phyloP scores from a whole-genome alignment of 2,329 filamentous ascomycete species.

The Amauroascus niger region DNA sequence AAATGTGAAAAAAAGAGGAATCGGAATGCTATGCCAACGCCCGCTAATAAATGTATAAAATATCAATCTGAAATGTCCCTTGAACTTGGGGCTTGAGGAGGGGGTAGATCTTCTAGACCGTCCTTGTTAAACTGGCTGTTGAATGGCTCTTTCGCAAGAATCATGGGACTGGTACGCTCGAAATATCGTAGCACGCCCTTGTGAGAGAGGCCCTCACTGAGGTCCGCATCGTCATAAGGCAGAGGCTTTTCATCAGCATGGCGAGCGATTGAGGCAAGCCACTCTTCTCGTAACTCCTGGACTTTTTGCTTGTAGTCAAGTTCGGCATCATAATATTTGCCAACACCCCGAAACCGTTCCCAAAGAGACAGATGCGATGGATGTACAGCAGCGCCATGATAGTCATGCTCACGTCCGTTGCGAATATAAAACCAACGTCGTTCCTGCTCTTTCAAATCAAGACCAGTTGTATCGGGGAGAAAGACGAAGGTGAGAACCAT shows the following conservation, averaged over 20 bases:
- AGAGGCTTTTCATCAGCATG: slow-evolving; percentile 43
- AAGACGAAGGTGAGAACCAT: slow-evolving; percentile 74
- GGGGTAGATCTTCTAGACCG: slow-evolving; percentile 7
- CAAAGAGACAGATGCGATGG: slow-evolving; percentile 77
- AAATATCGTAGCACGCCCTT: slow-evolving; percentile 46
- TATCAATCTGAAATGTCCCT: slow-evolving; percentile 11
- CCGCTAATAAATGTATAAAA: background rate
- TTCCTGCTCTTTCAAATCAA: slow-evolving; percentile 95
- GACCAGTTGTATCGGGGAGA: slow-evolving; percentile 92
- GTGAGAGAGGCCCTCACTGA: slow-evolving; percentile 40
- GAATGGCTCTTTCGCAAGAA: slow-evolving; percentile 12
- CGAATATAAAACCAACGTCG: slow-evolving; percentile 84
- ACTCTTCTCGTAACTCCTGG: slow-evolving; percentile 61
- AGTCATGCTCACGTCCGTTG: slow-evolving; percentile 64
- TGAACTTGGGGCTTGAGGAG: slow-evolving; percentile 8
- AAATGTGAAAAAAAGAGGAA: background rate
- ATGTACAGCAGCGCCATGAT: slow-evolving; percentile 89
- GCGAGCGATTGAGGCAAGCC: slow-evolving; percentile 42
- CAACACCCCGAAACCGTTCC: slow-evolving; percentile 69
- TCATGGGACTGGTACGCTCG: slow-evolving; percentile 37
- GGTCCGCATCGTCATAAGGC: slow-evolving; percentile 31
- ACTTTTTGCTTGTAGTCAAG: slow-evolving; percentile 77
- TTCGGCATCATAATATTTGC: slow-evolving; percentile 74
- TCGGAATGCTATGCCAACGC: background rate
- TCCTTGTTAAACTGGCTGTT: background rate